Base-by-base conservation (phyloP, 2,329 filamentous ascomycete genomes). In the Magnaporthales sp. region DNA sequence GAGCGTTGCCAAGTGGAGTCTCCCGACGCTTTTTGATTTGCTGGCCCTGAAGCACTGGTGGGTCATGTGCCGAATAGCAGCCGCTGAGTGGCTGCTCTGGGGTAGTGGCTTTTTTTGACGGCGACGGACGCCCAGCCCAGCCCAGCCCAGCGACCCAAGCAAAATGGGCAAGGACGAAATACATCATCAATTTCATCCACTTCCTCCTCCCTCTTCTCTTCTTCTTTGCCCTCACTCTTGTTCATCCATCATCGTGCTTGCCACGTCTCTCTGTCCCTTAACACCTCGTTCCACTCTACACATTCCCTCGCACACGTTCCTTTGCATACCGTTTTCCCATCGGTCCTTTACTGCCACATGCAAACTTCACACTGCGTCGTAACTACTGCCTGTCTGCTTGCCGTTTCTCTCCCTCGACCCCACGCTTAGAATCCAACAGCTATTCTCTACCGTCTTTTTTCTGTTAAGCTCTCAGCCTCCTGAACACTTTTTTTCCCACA, bases 181-280 rank as follows among this genome's bases (percentile, higher is more conserved):
- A 67, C 67, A 66, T 68, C 66, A 67, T 67, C 67, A 65, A 60
- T 66, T 67, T 68, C 26, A 22, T 61, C 64, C 29, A 62, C 54
- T 15, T 24, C 62, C 60, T 64, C 19, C 60, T 67, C 66, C 32
- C 46, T 63, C 61, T 46, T 51, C 67, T 56, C 32, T 22, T 64
- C 51, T 62, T 29, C 46, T 32, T 67, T 27, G 24, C 26, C 30
- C 46, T 38, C 61, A 66, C 26, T 56, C 63, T 54, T 64, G 62
- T 66, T 46, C 62, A 62, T 56, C 65, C 27, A 30, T 62, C 32
- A 51, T 67, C 62, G 60, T 27, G 62, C 66, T 13, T 65, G 58
- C 32, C 61, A 58, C 46, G 63, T 56, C 38, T 56, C 26, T 64
- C 62, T 46, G 38, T 64, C 62, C 62, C 62, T 54, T 60, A 27